Base-by-base conservation (phyloP, 768 basidiomycete species). In the Calocybe cyanea region DNA sequence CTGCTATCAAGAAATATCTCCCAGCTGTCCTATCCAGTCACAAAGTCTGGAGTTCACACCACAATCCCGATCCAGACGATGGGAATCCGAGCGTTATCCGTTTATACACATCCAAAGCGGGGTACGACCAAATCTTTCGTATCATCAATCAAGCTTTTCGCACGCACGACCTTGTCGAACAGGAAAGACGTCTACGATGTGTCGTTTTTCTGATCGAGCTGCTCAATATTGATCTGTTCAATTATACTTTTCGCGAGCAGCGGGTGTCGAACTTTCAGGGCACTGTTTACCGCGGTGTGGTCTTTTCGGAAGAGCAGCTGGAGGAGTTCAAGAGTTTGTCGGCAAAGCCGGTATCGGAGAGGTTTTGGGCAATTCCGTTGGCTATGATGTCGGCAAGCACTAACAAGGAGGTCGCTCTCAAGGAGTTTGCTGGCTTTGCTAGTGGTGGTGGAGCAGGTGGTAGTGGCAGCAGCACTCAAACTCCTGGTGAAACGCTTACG, bases 351-450 rank as follows among this genome's bases (percentile, higher is more conserved):
- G 47, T 49, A 8, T 11, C 40, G 14, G 51, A 53, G 35, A 45
- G 51, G 14, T 53, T 46, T 14, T 53, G 51, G 51, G 51, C 35
- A 14, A 42, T 53, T 21, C 51, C 51, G 7, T 25, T 53, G n/a
- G 44, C 51, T 6, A 53, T 53, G 47, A 53, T 53, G 51, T 53
- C 51, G 17, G 51, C 51, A 9, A 53, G 44, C 36, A 48, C 48
- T 6, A 34, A 42, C 48, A 49, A 24, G 14, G 43, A 35, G 3
- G 47, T 53, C 4, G 51, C 51, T 10, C 44, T 49, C 13, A 51
- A 36, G 24, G 38, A 41, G n/a, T 51, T 51, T 30, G 50, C 50
- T 20, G 38, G 46, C 13, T 15, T 48, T 32, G 42, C 25, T 11
- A 28, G 11, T 38, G 25, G 32, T 13, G 30, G 34, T 24, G 19